Conservation (phyloP, 768 basidiomycete genomes). For the Lactarius tabidus region DNA sequence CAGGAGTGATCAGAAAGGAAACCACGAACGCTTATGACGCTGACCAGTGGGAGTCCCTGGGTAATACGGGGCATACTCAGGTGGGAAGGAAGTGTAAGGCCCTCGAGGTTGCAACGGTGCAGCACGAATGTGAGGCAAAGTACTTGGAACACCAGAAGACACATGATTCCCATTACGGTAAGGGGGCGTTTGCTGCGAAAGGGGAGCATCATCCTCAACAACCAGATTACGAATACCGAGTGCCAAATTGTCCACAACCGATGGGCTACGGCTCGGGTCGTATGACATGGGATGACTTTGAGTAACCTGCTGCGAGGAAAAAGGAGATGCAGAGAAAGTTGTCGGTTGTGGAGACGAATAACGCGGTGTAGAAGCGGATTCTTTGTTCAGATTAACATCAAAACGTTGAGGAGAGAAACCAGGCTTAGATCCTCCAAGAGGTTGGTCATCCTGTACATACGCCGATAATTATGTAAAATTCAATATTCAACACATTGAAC, state of each 20-base stretch:
- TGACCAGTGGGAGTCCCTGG: conserved; percentile 42
- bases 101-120: conserved; percentile 44
- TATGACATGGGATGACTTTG: conserved; percentile 29
- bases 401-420: conserved; percentile 53
- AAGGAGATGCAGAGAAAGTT: conserved; percentile 35
- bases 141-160: conserved; percentile 32
- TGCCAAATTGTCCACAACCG: conserved; percentile 47
- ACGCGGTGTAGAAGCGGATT: conserved; percentile 36
- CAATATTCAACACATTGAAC: background rate
- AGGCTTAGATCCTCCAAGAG: conserved; percentile 37
- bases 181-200: conserved; percentile 30
- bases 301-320: conserved; percentile 31
- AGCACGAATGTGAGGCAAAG: conserved; percentile 39
- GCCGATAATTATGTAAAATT: conserved; percentile 27
- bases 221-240: conserved; percentile 57
- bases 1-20: conserved; percentile 44
- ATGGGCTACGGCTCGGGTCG: conserved; percentile 39
- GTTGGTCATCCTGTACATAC: conserved; percentile 24
- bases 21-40: conserved; percentile 45
- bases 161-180: conserved; percentile 38
- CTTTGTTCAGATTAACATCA: conserved; percentile 44
- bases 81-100: conserved; percentile 49
- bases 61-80: conserved; percentile 62
- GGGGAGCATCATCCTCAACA: conserved; percentile 50
- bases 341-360: conserved; percentile 45